Evolutionary conservation across 2,329 filamentous ascomycete genomes (phyloP), one percentile per base, ranked within the genome.

Genomic region (Colletotrichum paranaense): DNA sequence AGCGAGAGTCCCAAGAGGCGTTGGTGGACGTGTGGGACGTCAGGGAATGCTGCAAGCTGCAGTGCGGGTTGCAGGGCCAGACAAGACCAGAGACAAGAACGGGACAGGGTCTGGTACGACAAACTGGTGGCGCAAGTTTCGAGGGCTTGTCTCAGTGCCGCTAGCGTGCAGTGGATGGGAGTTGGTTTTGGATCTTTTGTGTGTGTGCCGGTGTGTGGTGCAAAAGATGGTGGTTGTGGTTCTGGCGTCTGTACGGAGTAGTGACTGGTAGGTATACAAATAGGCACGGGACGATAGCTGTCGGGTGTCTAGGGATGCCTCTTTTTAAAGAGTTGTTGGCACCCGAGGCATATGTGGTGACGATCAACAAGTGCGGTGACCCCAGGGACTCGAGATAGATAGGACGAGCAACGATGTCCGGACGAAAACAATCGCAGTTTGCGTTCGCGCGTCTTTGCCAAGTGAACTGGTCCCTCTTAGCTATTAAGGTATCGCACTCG

Each of bases 61-160:
- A 30, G 68, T 60, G 67, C 62, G 38, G 52, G 62, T 59, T 65
- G 67, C 49, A 26, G 46, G 26, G 60, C 38, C 24, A 52, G 60
- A 30, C 42, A 22, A 53, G 46, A 28, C 38, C 8, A 55, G 52
- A 59, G 38, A 55, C 53, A 49, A 35, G 19, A 32, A n/a, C 57
- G 30, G 56, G 57, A 62, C 65, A 68, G 67, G 62, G 68, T 71
- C 55, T 52, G 22, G 55, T 32, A 67, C 46, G 62, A 56, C 62
- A 71, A 67, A 60, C 62, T 24, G 62, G 42, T 70, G 68, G 68
- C 62, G 68, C 62, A 67, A 60, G 62, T 67, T 67, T 60, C 62
- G 62, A 70, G 56, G 30, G 62, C 53, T 67, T 67, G 68, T 70
- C 62, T 67, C 68, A 66, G 62, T 70, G 62, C 62, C 55, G 55